Conservation (phyloP, 352 stramenopile genomes). For the Globisporangium uncinulatum region DNA sequence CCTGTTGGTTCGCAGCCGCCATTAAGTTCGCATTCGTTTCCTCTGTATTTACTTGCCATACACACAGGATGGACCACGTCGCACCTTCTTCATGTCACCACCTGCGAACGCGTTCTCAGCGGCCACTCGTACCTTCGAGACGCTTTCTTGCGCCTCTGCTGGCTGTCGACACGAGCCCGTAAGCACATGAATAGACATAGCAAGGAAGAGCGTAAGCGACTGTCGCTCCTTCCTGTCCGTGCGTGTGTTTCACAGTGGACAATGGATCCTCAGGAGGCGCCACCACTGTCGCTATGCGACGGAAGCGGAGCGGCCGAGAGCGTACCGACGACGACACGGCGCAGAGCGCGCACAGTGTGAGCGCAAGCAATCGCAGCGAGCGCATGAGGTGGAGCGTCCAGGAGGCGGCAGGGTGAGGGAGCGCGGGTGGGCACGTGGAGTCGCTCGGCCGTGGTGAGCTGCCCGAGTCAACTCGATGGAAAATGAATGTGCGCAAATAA, state of each 20-base stretch:
- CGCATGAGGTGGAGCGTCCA: constrained; percentile 16
- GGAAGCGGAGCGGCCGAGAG: not conserved
- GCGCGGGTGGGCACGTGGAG: not conserved
- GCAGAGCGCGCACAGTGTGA: constrained; percentile 18
- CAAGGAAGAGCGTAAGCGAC: not conserved
- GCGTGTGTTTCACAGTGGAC: not conserved
- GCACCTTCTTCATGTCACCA: constrained; percentile 72
- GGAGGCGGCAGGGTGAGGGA: not conserved
- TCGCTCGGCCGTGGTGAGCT: not conserved
- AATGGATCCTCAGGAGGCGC: not conserved
- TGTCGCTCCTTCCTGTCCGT: constrained; percentile 1
- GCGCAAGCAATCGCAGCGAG: constrained; percentile 19
- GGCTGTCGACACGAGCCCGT: constrained; percentile 4
- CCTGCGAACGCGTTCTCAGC: constrained; percentile 73
- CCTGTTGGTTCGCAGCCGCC: constrained; percentile 17
- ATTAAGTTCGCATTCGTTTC: too few relatives aligned
- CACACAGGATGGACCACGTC: constrained; percentile 1
- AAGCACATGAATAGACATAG: not conserved
- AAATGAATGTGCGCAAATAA: too few relatives aligned
- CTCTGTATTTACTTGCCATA: not conserved
- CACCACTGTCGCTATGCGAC: not conserved
- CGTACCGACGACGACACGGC: constrained; percentile 4
- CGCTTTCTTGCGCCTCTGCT: constrained; percentile 28
- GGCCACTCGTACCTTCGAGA: constrained; percentile 58
- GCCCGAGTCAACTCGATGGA: too few relatives aligned